A percentile compares a stretch with the other conserved stretches of the same genome.
Conservation (phyloP, 371 early-diverging fungal genomes). For the Amoeboaphelidium occidentale region DNA sequence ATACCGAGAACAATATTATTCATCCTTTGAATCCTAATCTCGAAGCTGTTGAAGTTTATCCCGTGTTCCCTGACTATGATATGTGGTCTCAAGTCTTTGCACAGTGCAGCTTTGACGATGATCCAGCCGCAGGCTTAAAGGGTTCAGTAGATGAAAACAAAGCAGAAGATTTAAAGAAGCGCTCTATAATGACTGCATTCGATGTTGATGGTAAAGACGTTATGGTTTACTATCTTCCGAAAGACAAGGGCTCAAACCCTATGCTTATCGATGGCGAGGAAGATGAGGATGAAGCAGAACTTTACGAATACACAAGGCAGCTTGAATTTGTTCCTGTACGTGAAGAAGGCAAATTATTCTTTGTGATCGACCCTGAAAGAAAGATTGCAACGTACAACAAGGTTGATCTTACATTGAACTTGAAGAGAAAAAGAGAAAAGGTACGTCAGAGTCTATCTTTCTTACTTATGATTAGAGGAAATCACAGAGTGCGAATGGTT, state of each 20-base stretch:
- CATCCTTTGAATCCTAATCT: slow-evolving; percentile 45
- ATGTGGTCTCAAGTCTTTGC: slow-evolving; percentile 18
- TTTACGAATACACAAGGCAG: too few species aligned
- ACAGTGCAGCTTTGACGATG: neutral
- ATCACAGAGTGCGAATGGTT: too few species aligned
- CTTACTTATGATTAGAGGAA: too few species aligned
- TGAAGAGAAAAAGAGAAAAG: too few species aligned
- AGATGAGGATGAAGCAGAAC: neutral
- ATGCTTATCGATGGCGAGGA: neutral
- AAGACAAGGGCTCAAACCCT: neutral
- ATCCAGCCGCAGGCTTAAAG: neutral
- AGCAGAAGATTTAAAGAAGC: neutral
- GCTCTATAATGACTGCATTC: neutral
- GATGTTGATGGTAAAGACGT: neutral
- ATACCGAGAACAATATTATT: slow-evolving; percentile 16
- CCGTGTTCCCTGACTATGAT: slow-evolving; percentile 44
- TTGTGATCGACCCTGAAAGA: too few species aligned
- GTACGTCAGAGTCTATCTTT: too few species aligned
- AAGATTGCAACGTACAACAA: too few species aligned
- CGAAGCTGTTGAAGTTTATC: slow-evolving; percentile 40
- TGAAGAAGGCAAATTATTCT: too few species aligned
- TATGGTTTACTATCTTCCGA: neutral
- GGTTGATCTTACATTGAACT: too few species aligned
- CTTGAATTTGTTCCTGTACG: too few species aligned
- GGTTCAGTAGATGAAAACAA: neutral